These are phyloP conservation scores for Fonsecaea pedrosoi DNA, from an alignment of 2,329 filamentous ascomycete genomes.

Conservation along the genomic window DNA sequence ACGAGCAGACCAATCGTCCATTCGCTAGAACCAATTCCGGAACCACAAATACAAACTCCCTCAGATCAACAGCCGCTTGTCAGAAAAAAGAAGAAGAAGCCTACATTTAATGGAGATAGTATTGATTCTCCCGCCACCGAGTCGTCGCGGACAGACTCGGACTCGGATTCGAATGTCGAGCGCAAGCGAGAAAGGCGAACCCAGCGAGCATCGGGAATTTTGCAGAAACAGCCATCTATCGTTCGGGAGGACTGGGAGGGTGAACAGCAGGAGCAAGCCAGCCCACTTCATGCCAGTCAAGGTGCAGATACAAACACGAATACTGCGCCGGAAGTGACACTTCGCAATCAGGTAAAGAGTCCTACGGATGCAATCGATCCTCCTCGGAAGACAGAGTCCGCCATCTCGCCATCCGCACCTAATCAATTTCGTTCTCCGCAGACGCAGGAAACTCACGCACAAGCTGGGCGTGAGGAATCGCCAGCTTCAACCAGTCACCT, in stretches of 20 bases:
- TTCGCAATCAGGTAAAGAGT: constrained; percentile 20
- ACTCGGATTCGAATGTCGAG: constrained; percentile 43
- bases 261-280: constrained; percentile 44
- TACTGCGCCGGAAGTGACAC: background rate
- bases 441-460: constrained; percentile 3
- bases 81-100: constrained; percentile 40
- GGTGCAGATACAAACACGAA: background rate
- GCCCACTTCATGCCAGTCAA: constrained; percentile 11
- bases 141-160: constrained; percentile 37
- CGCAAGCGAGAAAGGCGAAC: constrained; percentile 37
- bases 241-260: constrained; percentile 52
- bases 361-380: constrained; percentile 37
- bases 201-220: constrained; percentile 40
- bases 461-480: constrained; percentile 13
- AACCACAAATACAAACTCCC: constrained; percentile 7
- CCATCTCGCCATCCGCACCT: constrained; percentile 9
- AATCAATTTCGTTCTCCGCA: constrained; percentile 18
- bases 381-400: constrained; percentile 39
- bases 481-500: constrained; percentile 17
- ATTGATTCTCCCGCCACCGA: constrained; percentile 29
- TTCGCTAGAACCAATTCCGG: constrained; percentile 43
- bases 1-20: constrained; percentile 41
- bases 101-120: constrained; percentile 18
- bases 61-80: constrained; percentile 28
- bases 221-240: constrained; percentile 49